Percentiles rank a stretch among this genome's conserved stretches.
Evolutionary conservation across 2,329 filamentous ascomycete species (phyloP).

Genomic region (Bipolaris victoriae): DNA sequence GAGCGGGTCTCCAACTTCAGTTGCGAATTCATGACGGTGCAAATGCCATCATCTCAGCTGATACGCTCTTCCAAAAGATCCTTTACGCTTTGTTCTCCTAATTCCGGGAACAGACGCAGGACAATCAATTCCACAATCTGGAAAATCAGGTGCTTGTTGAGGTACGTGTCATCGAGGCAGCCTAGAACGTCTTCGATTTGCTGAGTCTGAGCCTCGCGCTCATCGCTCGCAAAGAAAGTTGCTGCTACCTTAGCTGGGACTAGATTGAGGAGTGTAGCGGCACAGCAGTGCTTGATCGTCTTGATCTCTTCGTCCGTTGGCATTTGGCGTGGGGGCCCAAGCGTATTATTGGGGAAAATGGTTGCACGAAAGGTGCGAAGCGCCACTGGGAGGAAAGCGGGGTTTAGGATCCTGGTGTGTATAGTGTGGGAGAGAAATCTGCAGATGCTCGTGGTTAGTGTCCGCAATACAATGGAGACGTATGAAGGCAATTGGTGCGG

Average conservation of each 20-base stretch:
- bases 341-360: conserved; percentile 85
- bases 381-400: conserved; percentile 53
- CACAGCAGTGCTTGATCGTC: conserved; percentile 70
- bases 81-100: conserved; percentile 72
- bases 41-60: conserved; percentile 25
- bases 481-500: conserved; percentile 30
- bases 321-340: conserved; percentile 67
- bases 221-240: conserved; percentile 38
- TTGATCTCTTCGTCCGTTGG: conserved; percentile 66
- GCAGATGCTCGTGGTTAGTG: conserved; percentile 35
- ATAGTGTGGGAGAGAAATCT: conserved; percentile 57
- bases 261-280: conserved; percentile 60
- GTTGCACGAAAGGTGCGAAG: conserved; percentile 75
- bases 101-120: conserved; percentile 82
- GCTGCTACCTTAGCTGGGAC: conserved; percentile 54
- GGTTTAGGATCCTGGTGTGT: conserved; percentile 51
- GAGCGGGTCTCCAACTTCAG: background rate
- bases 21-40: background rate
- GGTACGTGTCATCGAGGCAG: conserved; percentile 80
- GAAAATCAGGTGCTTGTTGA: conserved; percentile 92
- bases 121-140: conserved; percentile 79
- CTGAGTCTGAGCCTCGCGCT: conserved; percentile 64
- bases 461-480: conserved; percentile 19
- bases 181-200: conserved; percentile 67
- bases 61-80: conserved; percentile 78